phyloP scores from a whole-genome alignment of 2,329 filamentous ascomycete genomes.

The Thielaviopsis punctulata region DNA sequence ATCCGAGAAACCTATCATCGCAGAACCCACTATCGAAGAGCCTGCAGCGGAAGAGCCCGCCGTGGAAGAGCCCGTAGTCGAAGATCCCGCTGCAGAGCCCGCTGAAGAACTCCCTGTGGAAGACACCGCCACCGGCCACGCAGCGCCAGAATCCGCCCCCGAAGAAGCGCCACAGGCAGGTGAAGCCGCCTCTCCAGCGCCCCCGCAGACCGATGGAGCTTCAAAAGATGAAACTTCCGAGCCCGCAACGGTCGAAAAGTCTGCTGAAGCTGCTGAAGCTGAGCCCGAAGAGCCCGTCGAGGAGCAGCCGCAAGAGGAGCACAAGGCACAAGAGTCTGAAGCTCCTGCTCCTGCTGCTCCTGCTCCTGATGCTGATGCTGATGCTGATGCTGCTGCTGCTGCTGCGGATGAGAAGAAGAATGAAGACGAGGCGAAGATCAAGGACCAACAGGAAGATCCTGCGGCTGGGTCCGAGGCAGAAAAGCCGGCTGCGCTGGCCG shows the following conservation, averaged over 20 bases:
- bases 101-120: neutral
- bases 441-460: too few relatives aligned
- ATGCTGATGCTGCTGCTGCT: neutral
- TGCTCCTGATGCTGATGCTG: neutral
- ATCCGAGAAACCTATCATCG: too few relatives aligned
- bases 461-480: conserved; percentile 12
- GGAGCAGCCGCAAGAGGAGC: neutral
- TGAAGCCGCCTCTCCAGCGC: too few relatives aligned
- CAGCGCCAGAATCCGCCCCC: neutral
- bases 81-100: neutral
- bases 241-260: neutral
- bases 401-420: conserved; percentile 9
- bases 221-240: conserved; percentile 14
- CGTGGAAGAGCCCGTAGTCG: neutral
- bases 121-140: neutral
- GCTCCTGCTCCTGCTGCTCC: neutral
- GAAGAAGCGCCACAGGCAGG: neutral
- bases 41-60: neutral
- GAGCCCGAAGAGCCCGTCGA: neutral
- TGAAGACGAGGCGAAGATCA: conserved; percentile 13
- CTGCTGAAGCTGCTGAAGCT: neutral
- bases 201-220: conserved; percentile 11
- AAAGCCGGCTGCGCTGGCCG: neutral
- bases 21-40: neutral
- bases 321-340: neutral